phyloP scores from a whole-genome alignment of 768 basidiomycete genomes.

The Hydnomerulius pinastri region DNA sequence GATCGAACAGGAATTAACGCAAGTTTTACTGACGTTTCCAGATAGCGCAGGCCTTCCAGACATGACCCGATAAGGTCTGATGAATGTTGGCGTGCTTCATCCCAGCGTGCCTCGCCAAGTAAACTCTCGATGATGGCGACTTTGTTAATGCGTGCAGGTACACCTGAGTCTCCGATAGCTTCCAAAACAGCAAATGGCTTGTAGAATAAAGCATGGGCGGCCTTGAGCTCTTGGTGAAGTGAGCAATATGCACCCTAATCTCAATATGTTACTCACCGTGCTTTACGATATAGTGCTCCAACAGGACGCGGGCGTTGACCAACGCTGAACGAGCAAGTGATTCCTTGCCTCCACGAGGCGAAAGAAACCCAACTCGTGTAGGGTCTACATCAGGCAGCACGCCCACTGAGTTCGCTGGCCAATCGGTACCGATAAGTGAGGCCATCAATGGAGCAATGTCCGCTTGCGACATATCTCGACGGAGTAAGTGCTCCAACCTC shows the following conservation, averaged over 20 bases:
- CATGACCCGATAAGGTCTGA: conserved; percentile 52
- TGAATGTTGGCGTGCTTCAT: conserved; percentile 50
- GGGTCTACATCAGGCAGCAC: conserved; percentile 77
- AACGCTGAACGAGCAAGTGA: conserved; percentile 55
- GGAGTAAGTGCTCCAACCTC: conserved; percentile 55
- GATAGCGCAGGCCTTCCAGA: conserved; percentile 68
- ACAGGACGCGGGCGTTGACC: conserved; percentile 67
- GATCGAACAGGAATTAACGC: background rate
- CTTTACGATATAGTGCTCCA: conserved; percentile 79
- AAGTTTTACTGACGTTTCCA: conserved; percentile 58
- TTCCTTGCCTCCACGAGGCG: conserved; percentile 46
- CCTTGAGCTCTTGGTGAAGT: conserved; percentile 56
- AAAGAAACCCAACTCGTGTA: conserved; percentile 57
- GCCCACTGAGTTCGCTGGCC: conserved; percentile 84
- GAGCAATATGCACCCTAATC: conserved; percentile 1
- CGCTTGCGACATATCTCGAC: conserved; percentile 82
- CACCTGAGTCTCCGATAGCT: conserved; percentile 22
- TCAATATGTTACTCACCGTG: conserved; percentile 50
- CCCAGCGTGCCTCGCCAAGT: conserved; percentile 46
- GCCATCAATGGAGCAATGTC: conserved; percentile 82
- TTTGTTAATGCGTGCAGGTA: conserved; percentile 35
- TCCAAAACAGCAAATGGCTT: conserved; percentile 58
- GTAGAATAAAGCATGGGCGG: conserved; percentile 58
- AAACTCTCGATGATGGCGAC: conserved; percentile 47
- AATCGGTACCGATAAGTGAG: conserved; percentile 65